Evolutionary conservation across 1,284 basidiomycete species (phyloP).

Genomic region (Irpex sp.): DNA sequence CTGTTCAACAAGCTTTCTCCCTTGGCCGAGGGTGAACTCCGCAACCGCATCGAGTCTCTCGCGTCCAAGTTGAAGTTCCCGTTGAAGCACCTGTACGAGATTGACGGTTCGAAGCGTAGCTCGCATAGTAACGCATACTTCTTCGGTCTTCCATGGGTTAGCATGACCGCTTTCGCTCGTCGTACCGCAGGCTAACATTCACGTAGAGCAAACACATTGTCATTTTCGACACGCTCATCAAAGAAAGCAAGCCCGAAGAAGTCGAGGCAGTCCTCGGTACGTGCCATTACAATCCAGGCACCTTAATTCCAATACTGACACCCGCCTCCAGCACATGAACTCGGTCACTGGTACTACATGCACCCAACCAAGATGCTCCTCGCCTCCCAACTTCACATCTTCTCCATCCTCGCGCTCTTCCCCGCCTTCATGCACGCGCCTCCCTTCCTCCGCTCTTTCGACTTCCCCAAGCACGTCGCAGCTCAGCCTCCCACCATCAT

Average conservation of each 20-base stretch:
- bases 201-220: slow-evolving; percentile 88
- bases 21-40: slow-evolving; percentile 71
- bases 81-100: slow-evolving; percentile 92
- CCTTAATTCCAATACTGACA: slow-evolving; percentile 13
- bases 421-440: slow-evolving; percentile 89
- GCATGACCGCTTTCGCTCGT: slow-evolving; percentile 16
- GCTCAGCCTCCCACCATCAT: slow-evolving; percentile 80
- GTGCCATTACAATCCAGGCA: slow-evolving; percentile 5
- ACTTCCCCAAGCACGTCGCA: slow-evolving; percentile 71
- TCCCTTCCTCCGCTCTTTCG: slow-evolving; percentile 82
- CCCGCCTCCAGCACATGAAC: slow-evolving; percentile 72
- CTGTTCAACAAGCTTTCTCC: slow-evolving; percentile 97
- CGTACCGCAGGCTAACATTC: not conserved
- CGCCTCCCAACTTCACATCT: slow-evolving; percentile 84
- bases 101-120: slow-evolving; percentile 94
- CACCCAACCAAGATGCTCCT: slow-evolving; percentile 89
- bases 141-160: slow-evolving; percentile 89
- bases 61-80: slow-evolving; percentile 88
- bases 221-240: slow-evolving; percentile 95
- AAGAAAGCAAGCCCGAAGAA: slow-evolving; percentile 84
- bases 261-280: slow-evolving; percentile 81
- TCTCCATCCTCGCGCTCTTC: slow-evolving; percentile 85
- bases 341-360: slow-evolving; percentile 91
- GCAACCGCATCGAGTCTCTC: slow-evolving; percentile 70
- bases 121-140: slow-evolving; percentile 96